These are phyloP conservation scores for Colletotrichum sp. DNA, from an alignment of 2,329 filamentous ascomycete genomes.

Conservation along the genomic window DNA sequence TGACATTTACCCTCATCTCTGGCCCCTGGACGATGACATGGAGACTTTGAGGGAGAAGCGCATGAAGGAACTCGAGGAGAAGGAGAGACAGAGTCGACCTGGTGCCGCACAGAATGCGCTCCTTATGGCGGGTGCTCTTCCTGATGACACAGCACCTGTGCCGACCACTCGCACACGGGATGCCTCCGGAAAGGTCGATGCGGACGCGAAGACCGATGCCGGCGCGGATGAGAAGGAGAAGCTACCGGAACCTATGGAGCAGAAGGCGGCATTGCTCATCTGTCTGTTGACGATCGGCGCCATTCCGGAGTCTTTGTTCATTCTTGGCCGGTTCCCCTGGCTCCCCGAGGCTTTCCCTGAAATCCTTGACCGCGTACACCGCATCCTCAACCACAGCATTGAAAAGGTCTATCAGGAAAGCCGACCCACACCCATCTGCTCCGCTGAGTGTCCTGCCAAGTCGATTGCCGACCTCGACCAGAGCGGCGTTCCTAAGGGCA, in stretches of 20 bases:
- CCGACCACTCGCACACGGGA: constrained; percentile 55
- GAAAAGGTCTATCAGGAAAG: constrained; percentile 70
- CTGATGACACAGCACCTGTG: constrained; percentile 74
- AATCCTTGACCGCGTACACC: constrained; percentile 79
- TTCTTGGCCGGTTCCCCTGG: constrained; percentile 93
- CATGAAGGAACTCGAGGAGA: constrained; percentile 77
- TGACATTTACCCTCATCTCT: constrained; percentile 91
- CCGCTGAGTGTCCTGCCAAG: constrained; percentile 46
- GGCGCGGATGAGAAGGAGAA: constrained; percentile 53
- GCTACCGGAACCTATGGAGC: constrained; percentile 77
- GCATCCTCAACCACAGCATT: constrained; percentile 82
- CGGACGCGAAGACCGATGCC: constrained; percentile 55
- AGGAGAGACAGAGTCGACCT: constrained; percentile 72
- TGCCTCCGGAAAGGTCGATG: constrained; percentile 53
- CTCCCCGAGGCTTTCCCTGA: constrained; percentile 85
- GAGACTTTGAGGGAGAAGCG: constrained; percentile 71
- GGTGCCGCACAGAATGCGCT: constrained; percentile 83
- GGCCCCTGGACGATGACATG: constrained; percentile 86
- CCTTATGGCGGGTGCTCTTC: constrained; percentile 82
- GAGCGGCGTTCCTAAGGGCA: constrained; percentile 70
- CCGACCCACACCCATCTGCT: constrained; percentile 34
- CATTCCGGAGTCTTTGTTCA: constrained; percentile 89
- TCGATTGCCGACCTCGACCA: constrained; percentile 63
- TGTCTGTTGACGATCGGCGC: constrained; percentile 90
- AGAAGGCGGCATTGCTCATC: constrained; percentile 85